Evolutionary conservation across 2,329 filamentous ascomycete genomes (phyloP).

Genomic region (Dothideomycetidae sp.): DNA sequence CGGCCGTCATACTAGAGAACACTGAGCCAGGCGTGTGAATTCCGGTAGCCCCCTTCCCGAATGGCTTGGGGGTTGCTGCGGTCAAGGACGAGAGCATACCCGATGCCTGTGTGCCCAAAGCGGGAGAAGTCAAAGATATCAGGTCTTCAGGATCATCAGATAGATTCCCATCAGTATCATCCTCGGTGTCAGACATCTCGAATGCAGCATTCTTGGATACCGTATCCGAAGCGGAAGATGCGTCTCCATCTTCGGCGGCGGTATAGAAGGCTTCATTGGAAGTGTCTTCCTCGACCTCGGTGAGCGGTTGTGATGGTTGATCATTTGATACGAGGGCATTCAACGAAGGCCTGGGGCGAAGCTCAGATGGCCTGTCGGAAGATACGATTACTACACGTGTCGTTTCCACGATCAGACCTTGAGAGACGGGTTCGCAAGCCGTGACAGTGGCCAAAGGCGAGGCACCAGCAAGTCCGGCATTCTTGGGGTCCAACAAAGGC

Average conservation of each 20-base stretch:
- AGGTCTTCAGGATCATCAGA: constrained; percentile 92
- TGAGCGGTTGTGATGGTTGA: constrained; percentile 25
- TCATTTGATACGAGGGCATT: constrained; percentile 1
- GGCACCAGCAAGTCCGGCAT: constrained; percentile 74
- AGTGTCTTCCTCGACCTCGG: constrained; percentile 51
- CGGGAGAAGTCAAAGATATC: constrained; percentile 74
- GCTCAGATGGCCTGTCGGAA: constrained; percentile 22
- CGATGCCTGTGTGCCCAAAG: constrained; percentile 60
- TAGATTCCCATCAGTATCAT: constrained; percentile 53
- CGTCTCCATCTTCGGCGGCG: constrained; percentile 57
- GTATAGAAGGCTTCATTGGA: constrained; percentile 88
- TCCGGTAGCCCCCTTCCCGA: constrained; percentile 56
- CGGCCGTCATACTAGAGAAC: constrained; percentile 74
- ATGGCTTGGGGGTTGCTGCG: constrained; percentile 65
- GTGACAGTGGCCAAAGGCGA: constrained; percentile 76
- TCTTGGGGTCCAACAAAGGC: constrained; percentile 58
- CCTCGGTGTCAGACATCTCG: constrained; percentile 31
- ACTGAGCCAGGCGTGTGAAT: constrained; percentile 74
- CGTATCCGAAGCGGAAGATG: constrained; percentile 6
- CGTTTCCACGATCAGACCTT: constrained; percentile 60
- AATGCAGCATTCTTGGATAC: constrained; percentile 14
- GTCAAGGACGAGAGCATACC: constrained; percentile 69
- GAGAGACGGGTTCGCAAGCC: constrained; percentile 86
- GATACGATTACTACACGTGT: constrained; percentile 75
- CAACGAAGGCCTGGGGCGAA: constrained; percentile 36